A percentile compares a stretch with the other conserved stretches of the same genome.
Evolutionary conservation across 2,329 filamentous ascomycete genomes (phyloP).

Genomic region (Sphaerulina populicola): DNA sequence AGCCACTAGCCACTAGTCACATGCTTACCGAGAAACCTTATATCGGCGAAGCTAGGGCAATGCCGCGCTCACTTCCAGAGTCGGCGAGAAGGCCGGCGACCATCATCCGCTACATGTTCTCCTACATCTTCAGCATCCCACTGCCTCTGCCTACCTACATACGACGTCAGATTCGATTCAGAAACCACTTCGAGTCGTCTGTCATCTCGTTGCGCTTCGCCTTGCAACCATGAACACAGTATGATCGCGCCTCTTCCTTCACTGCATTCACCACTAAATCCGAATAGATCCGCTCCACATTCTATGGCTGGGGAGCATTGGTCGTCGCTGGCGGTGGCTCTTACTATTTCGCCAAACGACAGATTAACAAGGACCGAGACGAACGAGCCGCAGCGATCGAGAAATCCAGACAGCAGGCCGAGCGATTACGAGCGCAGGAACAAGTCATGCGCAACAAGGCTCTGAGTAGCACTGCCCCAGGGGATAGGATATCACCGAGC

Average conservation of each 20-base stretch:
- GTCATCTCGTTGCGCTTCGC: neutral
- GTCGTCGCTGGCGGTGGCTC: slow-evolving; percentile 81
- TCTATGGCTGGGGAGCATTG: slow-evolving; percentile 85
- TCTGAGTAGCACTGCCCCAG: slow-evolving; percentile 25
- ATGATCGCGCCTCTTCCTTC: neutral
- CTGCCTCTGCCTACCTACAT: too few species aligned
- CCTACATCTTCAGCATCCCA: too few species aligned
- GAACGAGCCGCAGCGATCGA: slow-evolving; percentile 62
- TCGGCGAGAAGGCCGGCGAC: slow-evolving; percentile 3
- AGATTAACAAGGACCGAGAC: slow-evolving; percentile 83
- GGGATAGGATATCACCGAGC: neutral
- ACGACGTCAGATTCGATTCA: neutral
- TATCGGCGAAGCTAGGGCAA: neutral
- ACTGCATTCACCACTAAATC: neutral
- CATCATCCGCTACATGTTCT: neutral
- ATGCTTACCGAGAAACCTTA: slow-evolving; percentile 5
- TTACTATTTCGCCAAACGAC: slow-evolving; percentile 91
- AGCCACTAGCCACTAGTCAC: slow-evolving; percentile 1
- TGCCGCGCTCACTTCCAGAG: slow-evolving; percentile 1
- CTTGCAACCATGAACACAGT: slow-evolving; percentile 4
- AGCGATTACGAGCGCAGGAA: slow-evolving; percentile 24
- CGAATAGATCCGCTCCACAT: slow-evolving; percentile 25
- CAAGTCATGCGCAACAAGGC: slow-evolving; percentile 13
- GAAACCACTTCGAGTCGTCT: neutral
- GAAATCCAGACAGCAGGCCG: slow-evolving; percentile 41